These are phyloP conservation scores for Juglanconis sp. DNA, from an alignment of 2,329 filamentous ascomycete genomes.

Conservation along the genomic window DNA sequence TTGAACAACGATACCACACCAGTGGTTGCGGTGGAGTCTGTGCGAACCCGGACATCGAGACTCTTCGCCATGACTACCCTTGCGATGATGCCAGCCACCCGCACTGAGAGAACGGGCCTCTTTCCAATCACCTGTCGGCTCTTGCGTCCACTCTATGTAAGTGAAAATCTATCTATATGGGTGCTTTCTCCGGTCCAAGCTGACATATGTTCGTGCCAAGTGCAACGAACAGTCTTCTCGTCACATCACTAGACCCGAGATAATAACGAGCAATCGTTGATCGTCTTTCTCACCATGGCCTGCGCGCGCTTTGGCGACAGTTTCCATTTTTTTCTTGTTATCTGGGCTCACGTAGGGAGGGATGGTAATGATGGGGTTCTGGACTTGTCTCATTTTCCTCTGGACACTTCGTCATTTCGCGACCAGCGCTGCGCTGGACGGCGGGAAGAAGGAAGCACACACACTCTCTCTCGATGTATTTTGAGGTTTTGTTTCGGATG, in stretches of 20 bases:
- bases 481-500: not conserved
- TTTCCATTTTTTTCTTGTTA: not conserved
- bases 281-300: not conserved
- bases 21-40: not conserved
- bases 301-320: not conserved
- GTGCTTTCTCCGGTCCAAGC: not conserved
- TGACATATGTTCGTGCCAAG: not conserved
- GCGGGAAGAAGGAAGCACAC: not conserved
- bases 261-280: slow-evolving; percentile 18
- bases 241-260: slow-evolving; percentile 8
- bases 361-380: not conserved
- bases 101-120: not conserved
- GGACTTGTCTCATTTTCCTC: not conserved
- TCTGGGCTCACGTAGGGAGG: not conserved
- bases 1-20: not conserved
- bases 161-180: not conserved
- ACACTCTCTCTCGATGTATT: not conserved
- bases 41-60: not conserved
- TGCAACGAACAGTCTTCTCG: not conserved
- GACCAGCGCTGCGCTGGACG: not conserved
- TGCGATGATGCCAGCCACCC: not conserved
- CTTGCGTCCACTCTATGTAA: not conserved
- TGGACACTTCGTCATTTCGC: not conserved
- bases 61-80: not conserved
- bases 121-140: not conserved